These are phyloP conservation scores for Osmanthus fragrans DNA, from an alignment of 257 asterid species.

Conservation along the genomic window DNA sequence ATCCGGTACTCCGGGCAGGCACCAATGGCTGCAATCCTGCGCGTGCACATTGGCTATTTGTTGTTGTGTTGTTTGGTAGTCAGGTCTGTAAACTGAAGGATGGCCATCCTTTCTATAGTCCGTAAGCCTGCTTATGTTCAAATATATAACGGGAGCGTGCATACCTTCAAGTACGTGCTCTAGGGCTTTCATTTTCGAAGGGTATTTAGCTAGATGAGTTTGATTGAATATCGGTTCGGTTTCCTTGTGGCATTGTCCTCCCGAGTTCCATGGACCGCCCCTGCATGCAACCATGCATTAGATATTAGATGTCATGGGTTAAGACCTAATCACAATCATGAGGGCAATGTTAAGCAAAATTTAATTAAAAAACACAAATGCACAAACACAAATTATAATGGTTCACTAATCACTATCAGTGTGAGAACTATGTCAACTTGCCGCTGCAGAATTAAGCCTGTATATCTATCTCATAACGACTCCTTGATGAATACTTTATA, in stretches of 20 bases:
- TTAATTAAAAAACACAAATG: too few species aligned
- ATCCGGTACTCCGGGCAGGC: conserved; percentile 95
- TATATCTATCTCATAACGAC: neutral
- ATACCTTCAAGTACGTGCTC: conserved; percentile 62
- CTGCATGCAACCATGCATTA: conserved; percentile 39
- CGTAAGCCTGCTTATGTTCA: conserved; percentile 80
- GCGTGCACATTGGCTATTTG: conserved; percentile 41
- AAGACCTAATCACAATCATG: neutral
- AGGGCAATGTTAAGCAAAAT: neutral
- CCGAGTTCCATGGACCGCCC: conserved; percentile 94
- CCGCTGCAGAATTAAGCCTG: neutral
- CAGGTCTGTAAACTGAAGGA: conserved; percentile 79
- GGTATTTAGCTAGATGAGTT: conserved; percentile 59
- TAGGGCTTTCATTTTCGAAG: conserved; percentile 71
- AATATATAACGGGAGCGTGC: conserved; percentile 59
- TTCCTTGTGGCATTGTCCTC: conserved; percentile 86
- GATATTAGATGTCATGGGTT: neutral
- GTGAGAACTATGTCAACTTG: neutral
- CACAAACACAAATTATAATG: neutral
- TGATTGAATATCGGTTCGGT: conserved; percentile 67
- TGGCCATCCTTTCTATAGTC: conserved; percentile 85
- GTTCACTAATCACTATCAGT: neutral
- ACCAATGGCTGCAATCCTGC: conserved; percentile 99
- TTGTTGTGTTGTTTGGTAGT: conserved; percentile 44
- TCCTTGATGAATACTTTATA: neutral